phyloP scores from a whole-genome alignment of 257 asterid species.

The Avicennia marina region DNA sequence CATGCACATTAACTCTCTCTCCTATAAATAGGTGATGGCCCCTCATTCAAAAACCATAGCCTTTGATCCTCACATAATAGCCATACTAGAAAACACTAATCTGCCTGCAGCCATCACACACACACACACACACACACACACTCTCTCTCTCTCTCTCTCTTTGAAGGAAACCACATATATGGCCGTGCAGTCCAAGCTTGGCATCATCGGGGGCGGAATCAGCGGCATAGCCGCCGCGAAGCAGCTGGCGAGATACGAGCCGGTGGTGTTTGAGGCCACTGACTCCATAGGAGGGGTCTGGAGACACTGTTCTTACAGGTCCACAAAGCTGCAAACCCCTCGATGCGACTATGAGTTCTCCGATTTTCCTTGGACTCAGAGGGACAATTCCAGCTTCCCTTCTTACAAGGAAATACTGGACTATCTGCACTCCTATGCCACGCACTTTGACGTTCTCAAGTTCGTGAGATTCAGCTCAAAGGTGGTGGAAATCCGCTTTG shows the following conservation, averaged over 20 bases:
- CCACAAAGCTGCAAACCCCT: conserved; percentile 53
- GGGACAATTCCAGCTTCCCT: conserved; percentile 53
- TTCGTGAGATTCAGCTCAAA: conserved; percentile 48
- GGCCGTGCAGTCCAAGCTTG: conserved; percentile 27
- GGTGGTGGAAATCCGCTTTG: conserved; percentile 48
- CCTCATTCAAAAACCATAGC: too few relatives aligned
- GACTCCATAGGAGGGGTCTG: conserved; percentile 54
- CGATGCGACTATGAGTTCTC: conserved; percentile 62
- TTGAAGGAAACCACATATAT: too few relatives aligned
- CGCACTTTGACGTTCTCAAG: conserved; percentile 41
- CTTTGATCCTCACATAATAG: too few relatives aligned
- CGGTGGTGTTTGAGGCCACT: conserved; percentile 52
- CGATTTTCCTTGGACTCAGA: conserved; percentile 52
- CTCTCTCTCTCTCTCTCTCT: too few relatives aligned
- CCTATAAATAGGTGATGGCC: too few relatives aligned
- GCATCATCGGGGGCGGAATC: conserved; percentile 50
- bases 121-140: too few relatives aligned
- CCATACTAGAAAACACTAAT: too few relatives aligned
- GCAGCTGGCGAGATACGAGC: conserved; percentile 36
- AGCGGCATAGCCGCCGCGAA: conserved; percentile 59
- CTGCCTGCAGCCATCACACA: too few relatives aligned
- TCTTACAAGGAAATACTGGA: conserved; percentile 44
- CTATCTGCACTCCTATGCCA: conserved; percentile 46
- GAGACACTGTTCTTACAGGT: conserved; percentile 49
- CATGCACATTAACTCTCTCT: too few relatives aligned